These are phyloP conservation scores for Boletus tomentosulus DNA, from an alignment of 768 basidiomycete species.

Conservation along the genomic window DNA sequence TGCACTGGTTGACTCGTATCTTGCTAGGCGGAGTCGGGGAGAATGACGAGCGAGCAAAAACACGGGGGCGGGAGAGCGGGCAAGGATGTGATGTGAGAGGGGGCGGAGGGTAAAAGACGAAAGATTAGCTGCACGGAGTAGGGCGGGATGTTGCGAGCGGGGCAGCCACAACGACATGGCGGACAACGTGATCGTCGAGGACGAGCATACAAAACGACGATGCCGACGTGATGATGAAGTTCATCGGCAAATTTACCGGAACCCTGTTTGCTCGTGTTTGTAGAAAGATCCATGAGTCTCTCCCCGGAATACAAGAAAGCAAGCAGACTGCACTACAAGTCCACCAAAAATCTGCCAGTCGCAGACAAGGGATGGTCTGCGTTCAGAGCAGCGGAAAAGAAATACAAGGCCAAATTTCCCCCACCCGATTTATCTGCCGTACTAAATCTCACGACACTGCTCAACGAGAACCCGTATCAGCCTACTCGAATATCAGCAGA, in stretches of 20 bases:
- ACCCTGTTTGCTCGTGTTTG: conserved; percentile 28
- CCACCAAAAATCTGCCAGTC: conserved; percentile 47
- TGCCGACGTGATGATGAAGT: neutral
- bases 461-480: conserved; percentile 9
- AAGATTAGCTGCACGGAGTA: conserved; percentile 35
- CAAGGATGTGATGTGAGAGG: conserved; percentile 6
- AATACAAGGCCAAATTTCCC: conserved; percentile 74
- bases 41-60: conserved; percentile 31
- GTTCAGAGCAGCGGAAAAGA: conserved; percentile 76
- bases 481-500: conserved; percentile 2
- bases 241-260: conserved; percentile 3
- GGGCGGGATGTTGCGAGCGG: conserved; percentile 41
- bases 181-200: neutral
- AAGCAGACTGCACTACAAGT: conserved; percentile 52
- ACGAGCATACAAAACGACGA: neutral
- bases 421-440: conserved; percentile 68
- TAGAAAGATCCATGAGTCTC: conserved; percentile 16
- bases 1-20: conserved; percentile 16
- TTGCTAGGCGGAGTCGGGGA: conserved; percentile 3
- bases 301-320: conserved; percentile 53
- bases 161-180: conserved; percentile 78
- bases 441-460: conserved; percentile 57
- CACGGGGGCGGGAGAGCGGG: conserved; percentile 16
- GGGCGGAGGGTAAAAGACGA: conserved; percentile 3
- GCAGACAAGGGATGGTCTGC: conserved; percentile 61